Evolutionary conservation across 371 early-diverging fungal species (phyloP), one percentile per base, ranked within the genome.

Genomic region (Rhizopus microsporus): DNA sequence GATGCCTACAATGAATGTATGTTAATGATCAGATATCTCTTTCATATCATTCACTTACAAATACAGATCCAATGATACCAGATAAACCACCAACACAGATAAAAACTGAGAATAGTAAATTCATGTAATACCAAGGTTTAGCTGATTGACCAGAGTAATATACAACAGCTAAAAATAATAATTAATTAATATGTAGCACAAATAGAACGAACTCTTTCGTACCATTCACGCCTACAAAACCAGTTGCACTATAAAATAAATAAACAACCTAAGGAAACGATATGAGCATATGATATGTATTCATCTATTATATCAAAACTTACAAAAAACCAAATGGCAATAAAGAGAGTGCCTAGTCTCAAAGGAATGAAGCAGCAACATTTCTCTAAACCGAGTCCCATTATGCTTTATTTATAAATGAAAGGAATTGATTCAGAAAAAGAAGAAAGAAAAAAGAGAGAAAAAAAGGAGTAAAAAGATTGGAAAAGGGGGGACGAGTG

Each of bases 191-290:
- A 17, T 3, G 12, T 49, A 23, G 16, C 39, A 42, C 23, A 57
- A 23, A 31, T 48, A 53, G 17, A 9, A 37, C 34, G n/a, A 45
- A 43, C 23, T 54, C 15, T 45, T 56, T 17, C 56, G 35, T 71
- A 78, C 78, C 62, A 64, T 78, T 78, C 54, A 70, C 65, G 13
- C 75, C 78, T 15, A 78, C 48, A 34, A 78, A 78, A 10, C 79
- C 79, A 23, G 74, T 78, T n/a, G 63, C 53, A 16, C 72, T 69
- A 59, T 78, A 72, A 47, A 78, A 61, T 30, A 78, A 55, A 37
- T 78, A 75, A 17, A 65, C 55, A 12, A 67, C 62, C 79, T 78
- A 67, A 37, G 12, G 49, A 17, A 9, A n/a, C 31, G n/a, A 4
- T 23, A 45, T 23, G n/a, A 50, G 23, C 32, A 31, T 15, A 34